Base-by-base conservation (phyloP, 2,329 filamentous ascomycete genomes). In the Claviceps africana region DNA sequence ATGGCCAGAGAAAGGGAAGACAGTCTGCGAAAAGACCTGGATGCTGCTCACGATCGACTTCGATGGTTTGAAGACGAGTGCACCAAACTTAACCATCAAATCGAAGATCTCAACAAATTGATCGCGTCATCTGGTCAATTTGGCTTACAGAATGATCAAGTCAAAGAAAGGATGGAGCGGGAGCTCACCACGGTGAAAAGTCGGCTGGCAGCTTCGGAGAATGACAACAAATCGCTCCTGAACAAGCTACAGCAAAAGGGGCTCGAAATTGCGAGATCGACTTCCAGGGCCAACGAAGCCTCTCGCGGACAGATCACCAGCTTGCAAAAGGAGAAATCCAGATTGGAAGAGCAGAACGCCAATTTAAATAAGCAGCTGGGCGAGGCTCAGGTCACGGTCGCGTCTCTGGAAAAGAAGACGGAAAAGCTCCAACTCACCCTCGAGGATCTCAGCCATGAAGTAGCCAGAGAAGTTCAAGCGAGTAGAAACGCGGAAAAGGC, bases 211-310 rank as follows among this genome's bases (percentile, higher is more conserved):
- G 93, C 91, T 25, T 97, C 91, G 0, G 91, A 98, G 65, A 96
- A 97, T 60, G 91, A 97, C 69, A 97, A 97, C 62, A 84, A 88
- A 50, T 85, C 89, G 5, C 73, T 98, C n/a, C 77, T 97, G 58
- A 97, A 96, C 71, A 97, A 97, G 68, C 77, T 98, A 19, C 91
- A 97, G 62, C 91, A 97, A 62, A 97, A 97, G 72, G 93, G 94
- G 31, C 77, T 98, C 7, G 91, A 98, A 64, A 94, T 98, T 65
- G 91, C 91, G 42, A 81, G 93, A 46, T 93, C 91, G 0, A 88
- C 81, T 55, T 95, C 90, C 5, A 84, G 85, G 54, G 91, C 86
- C 31, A 89, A 80, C 55, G 91, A 97, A 59, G 86, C 82, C 33
- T 87, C 89, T 47, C 83, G 90, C 39, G 77, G 83, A 2, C 86